A percentile compares a stretch with the other conserved stretches of the same genome.
phyloP scores from a whole-genome alignment of 441 rosid species.

The Iberis amara region DNA sequence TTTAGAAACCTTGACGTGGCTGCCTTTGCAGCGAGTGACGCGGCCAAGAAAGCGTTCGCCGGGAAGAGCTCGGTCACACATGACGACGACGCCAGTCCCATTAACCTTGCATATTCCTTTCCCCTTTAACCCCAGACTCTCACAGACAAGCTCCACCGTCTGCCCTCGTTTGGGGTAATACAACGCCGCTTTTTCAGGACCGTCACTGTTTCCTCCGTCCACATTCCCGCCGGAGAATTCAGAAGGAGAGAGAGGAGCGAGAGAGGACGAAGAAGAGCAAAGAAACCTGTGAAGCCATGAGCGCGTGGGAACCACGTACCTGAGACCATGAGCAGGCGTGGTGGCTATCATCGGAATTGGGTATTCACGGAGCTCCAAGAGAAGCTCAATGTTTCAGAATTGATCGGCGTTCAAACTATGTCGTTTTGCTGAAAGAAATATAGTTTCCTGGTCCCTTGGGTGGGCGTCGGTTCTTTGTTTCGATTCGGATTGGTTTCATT shows the following conservation, averaged over 20 bases:
- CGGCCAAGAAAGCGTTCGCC: conserved; percentile 88
- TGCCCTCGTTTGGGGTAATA: conserved; percentile 79
- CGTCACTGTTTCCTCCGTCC: conserved; percentile 21
- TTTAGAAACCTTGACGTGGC: conserved; percentile 63
- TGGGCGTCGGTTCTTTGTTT: too few relatives aligned
- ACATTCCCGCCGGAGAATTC: conserved; percentile 24
- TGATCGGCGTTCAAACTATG: too few relatives aligned
- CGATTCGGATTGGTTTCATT: too few relatives aligned
- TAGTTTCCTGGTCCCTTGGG: too few relatives aligned
- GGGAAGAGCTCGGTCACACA: conserved; percentile 88
- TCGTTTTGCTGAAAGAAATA: too few relatives aligned
- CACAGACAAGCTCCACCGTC: conserved; percentile 71
- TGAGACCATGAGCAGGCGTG: conserved; percentile 35
- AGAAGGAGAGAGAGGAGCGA: conserved; percentile 26
- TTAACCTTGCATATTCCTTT: conserved; percentile 75
- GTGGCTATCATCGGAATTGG: conserved; percentile 25
- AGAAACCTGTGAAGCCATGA: conserved; percentile 37
- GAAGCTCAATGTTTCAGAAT: too few relatives aligned
- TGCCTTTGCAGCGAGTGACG: conserved; percentile 71
- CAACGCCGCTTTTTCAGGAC: conserved; percentile 23
- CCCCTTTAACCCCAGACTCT: conserved; percentile 84
- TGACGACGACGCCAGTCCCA: conserved; percentile 74
- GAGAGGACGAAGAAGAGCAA: conserved; percentile 34
- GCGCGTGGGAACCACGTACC: conserved; percentile 31
- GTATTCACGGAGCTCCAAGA: not conserved